A percentile compares a stretch with the other conserved stretches of the same genome.
phyloP scores from a whole-genome alignment of 116 monocot species.

The Cymodocea nodosa region DNA sequence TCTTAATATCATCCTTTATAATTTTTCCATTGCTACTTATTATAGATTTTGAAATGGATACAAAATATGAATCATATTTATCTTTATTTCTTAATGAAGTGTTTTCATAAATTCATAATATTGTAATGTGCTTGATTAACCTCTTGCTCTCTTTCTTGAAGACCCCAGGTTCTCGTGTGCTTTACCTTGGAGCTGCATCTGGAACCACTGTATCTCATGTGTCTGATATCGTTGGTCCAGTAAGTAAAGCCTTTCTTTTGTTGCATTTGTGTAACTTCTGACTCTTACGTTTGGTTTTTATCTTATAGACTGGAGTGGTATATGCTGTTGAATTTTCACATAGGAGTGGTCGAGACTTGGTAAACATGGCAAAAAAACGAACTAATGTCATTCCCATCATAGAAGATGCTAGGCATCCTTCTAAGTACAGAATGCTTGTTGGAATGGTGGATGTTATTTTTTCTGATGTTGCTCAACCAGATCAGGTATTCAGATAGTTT shows the following conservation, averaged over 20 bases:
- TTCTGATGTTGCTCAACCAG: slow-evolving; percentile 97
- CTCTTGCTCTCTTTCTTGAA: slow-evolving; percentile 5
- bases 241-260: slow-evolving; percentile 15
- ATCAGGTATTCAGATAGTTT: slow-evolving; percentile 44
- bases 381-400: slow-evolving; percentile 97
- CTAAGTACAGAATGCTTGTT: slow-evolving; percentile 88
- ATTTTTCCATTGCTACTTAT: too few relatives aligned
- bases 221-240: slow-evolving; percentile 93
- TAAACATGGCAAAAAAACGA: slow-evolving; percentile 94
- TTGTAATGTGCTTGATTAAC: neutral
- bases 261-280: neutral
- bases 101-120: slow-evolving; percentile 1
- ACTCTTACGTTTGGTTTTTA: neutral
- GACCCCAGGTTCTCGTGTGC: slow-evolving; percentile 60
- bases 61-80: neutral
- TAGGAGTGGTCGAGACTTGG: slow-evolving; percentile 92
- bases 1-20: too few relatives aligned
- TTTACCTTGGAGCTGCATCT: slow-evolving; percentile 91
- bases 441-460: slow-evolving; percentile 99
- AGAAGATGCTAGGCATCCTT: slow-evolving; percentile 97
- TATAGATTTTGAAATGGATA: too few relatives aligned
- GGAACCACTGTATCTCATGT: slow-evolving; percentile 95
- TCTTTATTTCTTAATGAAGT: neutral
- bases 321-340: slow-evolving; percentile 95
- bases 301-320: slow-evolving; percentile 60